These are phyloP conservation scores for Xylaria hypoxylon DNA, from an alignment of 2,329 filamentous ascomycete genomes.

Conservation along the genomic window DNA sequence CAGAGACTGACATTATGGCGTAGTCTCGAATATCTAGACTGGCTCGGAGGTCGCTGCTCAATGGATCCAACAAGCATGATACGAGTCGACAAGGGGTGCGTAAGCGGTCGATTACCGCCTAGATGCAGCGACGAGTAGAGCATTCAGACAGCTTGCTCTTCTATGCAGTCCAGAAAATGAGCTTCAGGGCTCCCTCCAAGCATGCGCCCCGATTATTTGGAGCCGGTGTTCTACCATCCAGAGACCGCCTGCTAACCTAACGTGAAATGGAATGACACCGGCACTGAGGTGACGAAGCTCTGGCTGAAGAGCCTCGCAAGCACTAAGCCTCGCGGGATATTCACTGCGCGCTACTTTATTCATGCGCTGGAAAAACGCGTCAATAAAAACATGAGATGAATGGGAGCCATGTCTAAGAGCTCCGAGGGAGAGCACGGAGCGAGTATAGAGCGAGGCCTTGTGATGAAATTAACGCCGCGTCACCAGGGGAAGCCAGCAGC, in stretches of 20 bases:
- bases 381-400: neutral
- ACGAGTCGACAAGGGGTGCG: slow-evolving; percentile 1
- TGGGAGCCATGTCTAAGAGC: neutral
- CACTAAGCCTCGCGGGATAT: neutral
- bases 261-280: slow-evolving; percentile 6
- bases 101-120: slow-evolving; percentile 7
- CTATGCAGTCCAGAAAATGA: neutral
- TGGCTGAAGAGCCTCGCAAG: slow-evolving; percentile 4
- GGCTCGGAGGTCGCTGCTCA: too few species aligned
- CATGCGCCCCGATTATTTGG: neutral
- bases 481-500: neutral
- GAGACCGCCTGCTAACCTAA: neutral
- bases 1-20: neutral
- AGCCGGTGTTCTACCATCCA: neutral
- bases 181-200: too few species aligned
- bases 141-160: neutral
- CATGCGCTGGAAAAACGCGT: neutral
- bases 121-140: neutral
- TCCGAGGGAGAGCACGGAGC: neutral
- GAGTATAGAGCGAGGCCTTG: too few species aligned
- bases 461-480: neutral
- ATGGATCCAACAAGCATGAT: neutral
- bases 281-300: slow-evolving; percentile 8
- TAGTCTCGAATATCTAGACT: neutral
- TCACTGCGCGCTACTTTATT: slow-evolving; percentile 2